Percentiles rank a stretch among this genome's conserved stretches.
These are phyloP conservation scores for Arthroderma sp. DNA, from an alignment of 2,329 filamentous ascomycete species.

Conservation along the genomic window DNA sequence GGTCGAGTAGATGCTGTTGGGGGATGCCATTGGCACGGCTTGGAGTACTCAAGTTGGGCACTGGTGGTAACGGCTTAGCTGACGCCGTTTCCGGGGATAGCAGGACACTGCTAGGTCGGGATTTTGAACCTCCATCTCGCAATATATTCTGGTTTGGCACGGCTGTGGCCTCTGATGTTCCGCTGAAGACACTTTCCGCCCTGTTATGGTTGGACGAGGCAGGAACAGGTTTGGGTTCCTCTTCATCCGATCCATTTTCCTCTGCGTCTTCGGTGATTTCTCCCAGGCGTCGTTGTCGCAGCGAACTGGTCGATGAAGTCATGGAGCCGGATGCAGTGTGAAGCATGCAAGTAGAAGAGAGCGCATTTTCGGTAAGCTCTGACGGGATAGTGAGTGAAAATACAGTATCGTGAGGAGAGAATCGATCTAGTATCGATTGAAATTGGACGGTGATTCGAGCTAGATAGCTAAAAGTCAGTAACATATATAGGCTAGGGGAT, in stretches of 20 bases:
- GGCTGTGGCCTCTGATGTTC: slow-evolving; percentile 15
- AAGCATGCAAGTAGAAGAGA: slow-evolving; percentile 78
- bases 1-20: slow-evolving; percentile 24
- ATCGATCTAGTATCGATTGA: slow-evolving; percentile 46
- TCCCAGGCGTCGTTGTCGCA: slow-evolving; percentile 64
- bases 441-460: slow-evolving; percentile 68
- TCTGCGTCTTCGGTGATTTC: slow-evolving; percentile 92
- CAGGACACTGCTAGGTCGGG: not conserved
- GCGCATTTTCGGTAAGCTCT: slow-evolving; percentile 74
- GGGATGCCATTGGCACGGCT: slow-evolving; percentile 14
- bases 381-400: slow-evolving; percentile 63
- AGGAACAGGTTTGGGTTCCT: slow-evolving; percentile 21
- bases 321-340: slow-evolving; percentile 79
- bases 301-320: slow-evolving; percentile 70
- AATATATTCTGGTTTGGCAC: slow-evolving; percentile 10
- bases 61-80: slow-evolving; percentile 11
- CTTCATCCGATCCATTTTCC: slow-evolving; percentile 55
- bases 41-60: slow-evolving; percentile 17
- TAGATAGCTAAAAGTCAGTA: slow-evolving; percentile 28
- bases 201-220: not conserved
- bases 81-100: slow-evolving; percentile 3
- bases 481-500: not conserved
- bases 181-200: slow-evolving; percentile 16
- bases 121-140: not conserved
- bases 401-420: slow-evolving; percentile 68